Evolutionary conservation across 345 rosid species (phyloP).

Genomic region (Pugionium dolabratum): DNA sequence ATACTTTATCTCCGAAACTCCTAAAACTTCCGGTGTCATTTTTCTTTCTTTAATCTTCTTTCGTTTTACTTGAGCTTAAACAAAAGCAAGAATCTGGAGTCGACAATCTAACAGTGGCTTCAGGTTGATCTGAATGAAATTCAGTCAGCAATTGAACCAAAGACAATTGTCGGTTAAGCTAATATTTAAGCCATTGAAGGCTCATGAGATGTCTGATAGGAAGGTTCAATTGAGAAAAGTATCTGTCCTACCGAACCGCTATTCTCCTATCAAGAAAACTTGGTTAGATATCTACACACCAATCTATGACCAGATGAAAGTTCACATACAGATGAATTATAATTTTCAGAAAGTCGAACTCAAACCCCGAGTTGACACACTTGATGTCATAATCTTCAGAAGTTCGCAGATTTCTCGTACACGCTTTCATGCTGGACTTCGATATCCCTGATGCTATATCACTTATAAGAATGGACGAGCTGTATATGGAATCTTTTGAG

Average conservation of each 20-base stretch:
- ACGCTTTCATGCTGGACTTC: slow-evolving; percentile 87
- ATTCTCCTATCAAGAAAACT: slow-evolving; percentile 70
- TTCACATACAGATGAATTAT: slow-evolving; percentile 80
- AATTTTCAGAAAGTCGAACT: slow-evolving; percentile 75
- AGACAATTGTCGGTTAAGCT: slow-evolving; percentile 58
- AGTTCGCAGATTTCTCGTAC: slow-evolving; percentile 79
- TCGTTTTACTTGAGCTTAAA: no score
- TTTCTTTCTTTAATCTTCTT: no score
- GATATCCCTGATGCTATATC: slow-evolving; percentile 73
- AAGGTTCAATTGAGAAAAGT: slow-evolving; percentile 67
- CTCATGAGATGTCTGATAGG: slow-evolving; percentile 35
- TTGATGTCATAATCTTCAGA: slow-evolving; percentile 71
- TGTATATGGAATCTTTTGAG: slow-evolving; percentile 78
- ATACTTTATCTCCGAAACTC: no score
- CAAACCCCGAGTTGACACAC: slow-evolving; percentile 68
- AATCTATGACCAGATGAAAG: slow-evolving; percentile 71
- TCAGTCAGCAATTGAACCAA: slow-evolving; percentile 32
- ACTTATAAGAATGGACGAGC: slow-evolving; percentile 77
- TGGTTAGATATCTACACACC: slow-evolving; percentile 42
- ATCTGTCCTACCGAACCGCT: slow-evolving; percentile 74
- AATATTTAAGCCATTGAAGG: slow-evolving; percentile 61
- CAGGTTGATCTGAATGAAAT: slow-evolving; percentile 52
- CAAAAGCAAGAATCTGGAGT: no score
- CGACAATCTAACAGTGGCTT: no score
- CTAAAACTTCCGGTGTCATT: no score